Conservation (phyloP, 352 stramenopile genomes). For the Achlya hypogyna region DNA sequence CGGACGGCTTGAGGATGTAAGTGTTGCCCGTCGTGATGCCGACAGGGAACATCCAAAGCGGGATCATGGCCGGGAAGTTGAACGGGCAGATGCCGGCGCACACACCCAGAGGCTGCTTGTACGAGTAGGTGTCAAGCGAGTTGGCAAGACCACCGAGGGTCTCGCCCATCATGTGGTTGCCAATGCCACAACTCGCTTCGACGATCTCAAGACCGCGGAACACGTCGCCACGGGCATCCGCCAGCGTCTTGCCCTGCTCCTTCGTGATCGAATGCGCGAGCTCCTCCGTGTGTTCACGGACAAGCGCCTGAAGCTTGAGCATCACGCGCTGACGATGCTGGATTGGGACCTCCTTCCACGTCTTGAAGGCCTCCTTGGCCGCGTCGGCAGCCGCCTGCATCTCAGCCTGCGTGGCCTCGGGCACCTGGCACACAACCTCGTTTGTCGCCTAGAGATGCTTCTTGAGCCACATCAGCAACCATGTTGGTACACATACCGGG, state of each 20-base stretch:
- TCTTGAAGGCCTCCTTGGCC: slow-evolving; percentile 80
- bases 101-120: slow-evolving; percentile 92
- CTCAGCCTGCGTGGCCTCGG: slow-evolving; percentile 79
- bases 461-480: neutral
- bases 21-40: slow-evolving; percentile 91
- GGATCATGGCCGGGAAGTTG: slow-evolving; percentile 97
- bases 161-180: slow-evolving; percentile 90
- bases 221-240: slow-evolving; percentile 94
- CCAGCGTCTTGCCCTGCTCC: slow-evolving; percentile 90
- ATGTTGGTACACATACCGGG: slow-evolving; percentile 43
- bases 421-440: slow-evolving; percentile 77
- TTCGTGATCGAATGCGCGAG: slow-evolving; percentile 91
- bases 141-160: slow-evolving; percentile 87
- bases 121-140: slow-evolving; percentile 94
- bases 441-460: slow-evolving; percentile 75
- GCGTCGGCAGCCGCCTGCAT: slow-evolving; percentile 77
- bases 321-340: slow-evolving; percentile 92
- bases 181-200: slow-evolving; percentile 64
- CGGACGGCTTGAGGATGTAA: slow-evolving; percentile 94
- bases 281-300: slow-evolving; percentile 91
- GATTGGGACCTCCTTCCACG: slow-evolving; percentile 90
- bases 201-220: slow-evolving; percentile 90
- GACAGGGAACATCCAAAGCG: slow-evolving; percentile 88
- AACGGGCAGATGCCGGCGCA: slow-evolving; percentile 91
- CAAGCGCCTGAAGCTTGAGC: slow-evolving; percentile 94